Base-by-base conservation (phyloP, 768 basidiomycete genomes). In the Melanogaster broomeanus region DNA sequence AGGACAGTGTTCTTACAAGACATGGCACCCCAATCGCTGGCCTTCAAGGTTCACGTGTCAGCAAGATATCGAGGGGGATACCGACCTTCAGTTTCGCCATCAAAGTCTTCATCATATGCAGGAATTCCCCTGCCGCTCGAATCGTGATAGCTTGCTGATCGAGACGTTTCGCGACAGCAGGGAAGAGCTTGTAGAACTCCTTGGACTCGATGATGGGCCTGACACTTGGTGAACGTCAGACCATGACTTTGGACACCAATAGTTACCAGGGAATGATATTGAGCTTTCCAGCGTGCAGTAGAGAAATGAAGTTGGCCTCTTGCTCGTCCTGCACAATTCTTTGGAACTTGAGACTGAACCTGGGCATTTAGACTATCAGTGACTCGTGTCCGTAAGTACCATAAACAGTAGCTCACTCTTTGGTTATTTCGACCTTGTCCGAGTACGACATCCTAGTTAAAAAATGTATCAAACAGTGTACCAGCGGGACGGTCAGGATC, bases 1-100 rank as follows among this genome's bases (percentile, higher is more conserved):
- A 2, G n/a, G 13, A 2, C 2, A 16, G 7, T n/a, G 2, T 9
- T 63, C 81, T 42, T 56, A 85, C 84, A 81, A 41, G 83, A 83
- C 44, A 85, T 68, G 0, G 83, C 72, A 16, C 81, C 80, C 83
- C 84, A 85, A 52, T 85, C 84, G 31, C 83, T 83, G 2, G 79
- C 76, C 83, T 84, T 49, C 9, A 42, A 41, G 1, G 2, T 40
- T 21, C 15, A 16, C 7, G 9, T 39, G 21, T 48, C 18, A 56
- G 35, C 9, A 38, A 24, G 31, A 27, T 16, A 24, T 15, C 4
- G 3, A 46, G 4, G 10, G 13, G 48, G 0, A 49, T 13, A 30
- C 48, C 51, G 43, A 80, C 84, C 74, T 85, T 85, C 38, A 85
- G 58, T 50, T 85, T 85, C 5, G 84, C n/a, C n/a, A n/a, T n/a